Percentiles rank a stretch among this genome's conserved stretches.
These are phyloP conservation scores for Trichophyton equinum DNA, from an alignment of 2,329 filamentous ascomycete species.

Conservation along the genomic window DNA sequence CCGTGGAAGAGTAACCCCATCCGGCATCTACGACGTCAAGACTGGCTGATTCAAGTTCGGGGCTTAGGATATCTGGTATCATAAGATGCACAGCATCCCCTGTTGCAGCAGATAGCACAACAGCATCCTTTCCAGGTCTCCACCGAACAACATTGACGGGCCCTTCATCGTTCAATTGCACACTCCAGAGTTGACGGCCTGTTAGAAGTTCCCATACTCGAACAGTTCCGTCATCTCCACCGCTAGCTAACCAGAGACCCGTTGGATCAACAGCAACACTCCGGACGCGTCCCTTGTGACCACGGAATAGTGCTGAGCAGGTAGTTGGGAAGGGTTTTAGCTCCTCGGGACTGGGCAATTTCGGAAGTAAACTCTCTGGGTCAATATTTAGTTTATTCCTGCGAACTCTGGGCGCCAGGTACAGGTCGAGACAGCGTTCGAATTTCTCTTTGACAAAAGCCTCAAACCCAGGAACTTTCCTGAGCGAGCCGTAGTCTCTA, in stretches of 20 bases:
- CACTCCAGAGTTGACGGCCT: slow-evolving; percentile 76
- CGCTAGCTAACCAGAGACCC: slow-evolving; percentile 75
- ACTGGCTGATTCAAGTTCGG: slow-evolving; percentile 60
- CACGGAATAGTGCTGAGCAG: slow-evolving; percentile 73
- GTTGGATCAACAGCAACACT: slow-evolving; percentile 74
- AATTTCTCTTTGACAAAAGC: slow-evolving; percentile 90
- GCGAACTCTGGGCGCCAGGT: slow-evolving; percentile 80
- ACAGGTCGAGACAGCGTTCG: slow-evolving; percentile 87
- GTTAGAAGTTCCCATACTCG: slow-evolving; percentile 81
- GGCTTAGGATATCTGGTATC: slow-evolving; percentile 59
- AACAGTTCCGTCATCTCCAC: slow-evolving; percentile 86
- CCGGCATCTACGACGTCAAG: slow-evolving; percentile 69
- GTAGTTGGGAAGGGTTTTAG: slow-evolving; percentile 89
- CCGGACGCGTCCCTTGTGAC: slow-evolving; percentile 79
- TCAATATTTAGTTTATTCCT: slow-evolving; percentile 96
- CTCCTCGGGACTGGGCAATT: slow-evolving; percentile 84
- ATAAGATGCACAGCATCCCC: slow-evolving; percentile 80
- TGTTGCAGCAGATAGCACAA: slow-evolving; percentile 69
- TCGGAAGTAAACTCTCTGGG: slow-evolving; percentile 79
- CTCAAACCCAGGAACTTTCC: slow-evolving; percentile 85
- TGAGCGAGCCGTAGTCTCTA: slow-evolving; percentile 65
- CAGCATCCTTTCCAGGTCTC: slow-evolving; percentile 70
- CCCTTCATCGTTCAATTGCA: slow-evolving; percentile 61
- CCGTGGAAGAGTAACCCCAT: slow-evolving; percentile 77
- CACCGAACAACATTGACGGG: slow-evolving; percentile 79